Conservation (phyloP, 2,329 filamentous ascomycete genomes). For the Pseudogymnoascus sp. region DNA sequence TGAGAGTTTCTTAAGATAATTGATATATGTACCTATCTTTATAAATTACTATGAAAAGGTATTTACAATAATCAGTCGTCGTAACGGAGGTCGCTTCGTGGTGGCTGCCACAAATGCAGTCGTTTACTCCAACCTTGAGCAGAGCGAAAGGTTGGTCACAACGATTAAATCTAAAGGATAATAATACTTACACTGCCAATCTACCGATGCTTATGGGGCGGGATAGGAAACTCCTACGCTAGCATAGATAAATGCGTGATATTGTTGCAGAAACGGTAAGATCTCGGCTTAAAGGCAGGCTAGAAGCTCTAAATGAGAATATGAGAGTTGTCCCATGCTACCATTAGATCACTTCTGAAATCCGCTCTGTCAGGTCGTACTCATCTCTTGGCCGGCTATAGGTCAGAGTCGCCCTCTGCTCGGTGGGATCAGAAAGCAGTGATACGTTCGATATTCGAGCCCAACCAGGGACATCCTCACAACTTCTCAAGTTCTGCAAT, state of each 20-base stretch:
- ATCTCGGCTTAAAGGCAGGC: background rate
- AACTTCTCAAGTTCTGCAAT: conserved; percentile 12
- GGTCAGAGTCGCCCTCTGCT: background rate
- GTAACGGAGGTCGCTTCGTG: too few species aligned
- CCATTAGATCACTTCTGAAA: background rate
- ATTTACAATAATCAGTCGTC: too few species aligned
- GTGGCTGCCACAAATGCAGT: too few species aligned
- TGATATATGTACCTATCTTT: background rate
- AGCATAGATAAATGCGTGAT: too few species aligned
- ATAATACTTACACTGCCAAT: too few species aligned
- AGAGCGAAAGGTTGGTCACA: too few species aligned
- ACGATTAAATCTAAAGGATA: too few species aligned
- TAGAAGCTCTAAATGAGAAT: background rate
- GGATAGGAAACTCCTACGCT: too few species aligned
- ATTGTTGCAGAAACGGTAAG: background rate
- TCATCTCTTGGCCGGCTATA: background rate
- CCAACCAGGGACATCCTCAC: conserved; percentile 15
- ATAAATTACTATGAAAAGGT: background rate
- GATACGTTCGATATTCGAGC: conserved; percentile 2
- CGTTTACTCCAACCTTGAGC: too few species aligned
- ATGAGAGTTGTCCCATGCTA: background rate
- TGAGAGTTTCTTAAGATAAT: background rate
- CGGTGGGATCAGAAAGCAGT: background rate
- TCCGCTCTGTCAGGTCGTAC: background rate
- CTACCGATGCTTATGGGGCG: too few species aligned